Percentiles rank a stretch among this genome's conserved stretches.
These are phyloP conservation scores for Graphiopsis chlorocephala DNA, from an alignment of 2,329 filamentous ascomycete species.

Conservation along the genomic window DNA sequence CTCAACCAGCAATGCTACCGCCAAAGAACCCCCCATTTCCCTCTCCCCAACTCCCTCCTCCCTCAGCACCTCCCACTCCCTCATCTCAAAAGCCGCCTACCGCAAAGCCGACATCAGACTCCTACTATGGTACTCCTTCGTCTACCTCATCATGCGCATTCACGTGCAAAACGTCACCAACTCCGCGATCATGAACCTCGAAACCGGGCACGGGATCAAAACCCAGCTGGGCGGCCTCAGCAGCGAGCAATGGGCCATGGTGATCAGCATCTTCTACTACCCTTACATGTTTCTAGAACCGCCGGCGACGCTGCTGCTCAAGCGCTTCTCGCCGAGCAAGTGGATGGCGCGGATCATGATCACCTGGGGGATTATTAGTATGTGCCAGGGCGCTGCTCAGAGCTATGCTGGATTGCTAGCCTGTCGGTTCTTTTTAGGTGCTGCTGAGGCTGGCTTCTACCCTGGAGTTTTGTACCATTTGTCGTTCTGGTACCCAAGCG, in stretches of 20 bases:
- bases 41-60: conserved; percentile 16
- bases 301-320: conserved; percentile 46
- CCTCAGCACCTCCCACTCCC: conserved; percentile 32
- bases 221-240: conserved; percentile 34
- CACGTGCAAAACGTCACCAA: conserved; percentile 36
- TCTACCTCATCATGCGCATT: conserved; percentile 34
- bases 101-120: conserved; percentile 36
- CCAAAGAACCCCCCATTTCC: not conserved
- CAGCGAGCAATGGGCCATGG: conserved; percentile 35
- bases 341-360: conserved; percentile 46
- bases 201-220: conserved; percentile 34
- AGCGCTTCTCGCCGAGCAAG: conserved; percentile 43
- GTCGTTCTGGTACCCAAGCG: conserved; percentile 34
- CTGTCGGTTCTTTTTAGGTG: conserved; percentile 26
- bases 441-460: conserved; percentile 29
- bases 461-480: conserved; percentile 31
- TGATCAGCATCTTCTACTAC: conserved; percentile 36
- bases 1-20: not conserved
- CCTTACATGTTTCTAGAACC: conserved; percentile 44
- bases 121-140: conserved; percentile 34
- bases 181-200: conserved; percentile 37
- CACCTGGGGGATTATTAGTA: conserved; percentile 36
- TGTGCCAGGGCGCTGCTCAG: conserved; percentile 27
- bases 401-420: conserved; percentile 25
- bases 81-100: conserved; percentile 22